Evolutionary conservation across 768 basidiomycete genomes (phyloP), one percentile per base, ranked within the genome.

Genomic region (Leccinum imitatum): DNA sequence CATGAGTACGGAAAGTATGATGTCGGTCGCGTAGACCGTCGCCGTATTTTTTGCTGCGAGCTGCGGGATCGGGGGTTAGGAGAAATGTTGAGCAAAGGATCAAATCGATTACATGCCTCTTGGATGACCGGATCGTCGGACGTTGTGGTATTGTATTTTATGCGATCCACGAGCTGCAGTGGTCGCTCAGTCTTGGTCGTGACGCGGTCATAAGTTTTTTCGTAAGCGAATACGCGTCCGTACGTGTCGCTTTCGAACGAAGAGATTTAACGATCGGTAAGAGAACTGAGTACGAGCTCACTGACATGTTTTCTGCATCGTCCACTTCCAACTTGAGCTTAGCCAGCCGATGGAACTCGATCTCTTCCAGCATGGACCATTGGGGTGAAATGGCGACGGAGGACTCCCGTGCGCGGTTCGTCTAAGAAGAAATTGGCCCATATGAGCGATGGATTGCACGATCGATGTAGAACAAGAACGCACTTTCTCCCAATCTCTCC

Each of bases 101-200:
- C 23, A 15, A n/a, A 50, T 1, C 19, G 31, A 11, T 58, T 27
- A 54, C 73, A 63, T 70, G 91, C 93, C 77, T 93, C 86, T 75
- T 93, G 92, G 62, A 99, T 97, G 73, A 99, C 82, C 3, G 97
- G 96, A 71, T 99, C 97, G 67, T 99, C 97, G 15, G 94, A 95
- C 21, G 97, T 98, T 1, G 97, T 97, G 17, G 94, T 90, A 74
- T 98, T 98, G 77, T 97, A 99, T 71, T 93, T 91, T 74, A 97
- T 91, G 59, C 94, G 89, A 75, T 98, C 97, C 59, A 95, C 85
- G 50, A 93, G 82, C 69, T 98, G 94, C 27, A 99, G 83, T 53
- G 95, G 90, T 60, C 86, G 85, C 75, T 98, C 95, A 5, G 87
- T 87, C 78, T 94, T 94, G 52, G 97, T 97, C 50, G 90, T 95